phyloP scores from a whole-genome alignment of 768 basidiomycete species.

The Xanthoconium purpureum region DNA sequence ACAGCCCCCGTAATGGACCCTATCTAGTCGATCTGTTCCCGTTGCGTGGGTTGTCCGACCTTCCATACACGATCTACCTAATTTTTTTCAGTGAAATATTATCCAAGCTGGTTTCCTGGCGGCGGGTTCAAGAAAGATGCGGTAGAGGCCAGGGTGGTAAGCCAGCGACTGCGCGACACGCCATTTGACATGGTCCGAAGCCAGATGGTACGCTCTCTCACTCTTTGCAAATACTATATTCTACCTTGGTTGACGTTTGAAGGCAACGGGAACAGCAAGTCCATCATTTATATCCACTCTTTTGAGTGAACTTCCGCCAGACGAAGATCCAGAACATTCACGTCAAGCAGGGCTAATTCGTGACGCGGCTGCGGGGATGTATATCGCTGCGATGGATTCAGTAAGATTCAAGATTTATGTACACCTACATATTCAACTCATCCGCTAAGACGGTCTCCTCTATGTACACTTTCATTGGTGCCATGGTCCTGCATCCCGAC shows the following conservation, averaged over 20 bases:
- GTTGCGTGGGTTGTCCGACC: not conserved
- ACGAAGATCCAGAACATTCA: conserved; percentile 3
- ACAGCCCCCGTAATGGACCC: not conserved
- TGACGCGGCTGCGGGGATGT: conserved; percentile 9
- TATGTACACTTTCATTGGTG: conserved; percentile 7
- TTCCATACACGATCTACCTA: not conserved
- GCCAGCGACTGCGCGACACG: not conserved
- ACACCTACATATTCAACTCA: not conserved
- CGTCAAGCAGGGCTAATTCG: conserved; percentile 9
- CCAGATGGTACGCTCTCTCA: conserved; percentile 3
- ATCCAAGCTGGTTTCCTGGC: conserved; percentile 16
- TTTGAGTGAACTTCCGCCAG: conserved; percentile 6
- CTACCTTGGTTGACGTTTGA: not conserved
- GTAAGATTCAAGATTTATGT: not conserved
- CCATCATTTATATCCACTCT: conserved; percentile 13
- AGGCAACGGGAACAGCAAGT: conserved; percentile 5
- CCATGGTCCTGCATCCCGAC: conserved; percentile 13
- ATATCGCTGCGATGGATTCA: conserved; percentile 11
- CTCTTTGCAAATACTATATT: not conserved
- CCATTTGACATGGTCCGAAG: conserved; percentile 9
- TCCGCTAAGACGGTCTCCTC: conserved; percentile 3
- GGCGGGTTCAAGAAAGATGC: conserved; percentile 9
- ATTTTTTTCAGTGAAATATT: conserved; percentile 7
- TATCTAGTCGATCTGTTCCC: conserved; percentile 12
- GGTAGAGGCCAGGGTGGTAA: not conserved